Conservation (phyloP, 1,284 basidiomycete species). For the Microbotryomycetes sp. region DNA sequence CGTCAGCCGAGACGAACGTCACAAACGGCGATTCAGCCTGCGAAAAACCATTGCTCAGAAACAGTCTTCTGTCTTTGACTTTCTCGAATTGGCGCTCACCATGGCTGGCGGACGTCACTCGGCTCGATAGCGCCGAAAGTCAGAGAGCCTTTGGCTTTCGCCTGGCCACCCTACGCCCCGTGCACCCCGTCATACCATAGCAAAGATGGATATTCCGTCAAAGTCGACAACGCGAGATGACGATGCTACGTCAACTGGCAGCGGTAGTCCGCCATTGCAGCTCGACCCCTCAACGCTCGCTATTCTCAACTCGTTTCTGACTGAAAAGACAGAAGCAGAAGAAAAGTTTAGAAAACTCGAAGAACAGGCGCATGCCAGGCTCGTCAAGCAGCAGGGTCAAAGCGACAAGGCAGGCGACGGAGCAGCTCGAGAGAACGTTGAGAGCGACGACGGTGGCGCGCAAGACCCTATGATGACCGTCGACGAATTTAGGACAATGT, state of each 20-base stretch:
- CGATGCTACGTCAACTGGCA: constrained; percentile 2
- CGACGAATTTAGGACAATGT: constrained; percentile 34
- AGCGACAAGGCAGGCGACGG: constrained; percentile 13
- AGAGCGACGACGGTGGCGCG: constrained; percentile 16
- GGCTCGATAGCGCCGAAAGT: no score
- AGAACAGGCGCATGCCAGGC: constrained; percentile 16
- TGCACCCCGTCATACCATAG: no score
- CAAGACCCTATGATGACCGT: constrained; percentile 33
- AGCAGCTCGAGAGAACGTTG: constrained; percentile 26
- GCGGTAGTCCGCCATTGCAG: constrained; percentile 19
- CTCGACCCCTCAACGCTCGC: constrained; percentile 39
- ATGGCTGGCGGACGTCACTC: no score
- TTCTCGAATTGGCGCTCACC: no score
- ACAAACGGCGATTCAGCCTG: constrained; percentile 8
- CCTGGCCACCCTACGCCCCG: no score
- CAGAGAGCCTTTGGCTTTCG: no score
- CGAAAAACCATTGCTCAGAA: no score
- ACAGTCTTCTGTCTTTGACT: no score
- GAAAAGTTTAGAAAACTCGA: constrained; percentile 30
- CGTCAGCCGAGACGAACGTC: constrained; percentile 24
- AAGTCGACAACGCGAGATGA: neutral
- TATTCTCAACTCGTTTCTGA: constrained; percentile 35
- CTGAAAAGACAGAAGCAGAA: constrained; percentile 35
- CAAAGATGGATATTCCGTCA: neutral
- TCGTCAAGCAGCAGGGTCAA: constrained; percentile 4